phyloP scores from a whole-genome alignment of 164 flowering plant genomes.

The Santalum album region DNA sequence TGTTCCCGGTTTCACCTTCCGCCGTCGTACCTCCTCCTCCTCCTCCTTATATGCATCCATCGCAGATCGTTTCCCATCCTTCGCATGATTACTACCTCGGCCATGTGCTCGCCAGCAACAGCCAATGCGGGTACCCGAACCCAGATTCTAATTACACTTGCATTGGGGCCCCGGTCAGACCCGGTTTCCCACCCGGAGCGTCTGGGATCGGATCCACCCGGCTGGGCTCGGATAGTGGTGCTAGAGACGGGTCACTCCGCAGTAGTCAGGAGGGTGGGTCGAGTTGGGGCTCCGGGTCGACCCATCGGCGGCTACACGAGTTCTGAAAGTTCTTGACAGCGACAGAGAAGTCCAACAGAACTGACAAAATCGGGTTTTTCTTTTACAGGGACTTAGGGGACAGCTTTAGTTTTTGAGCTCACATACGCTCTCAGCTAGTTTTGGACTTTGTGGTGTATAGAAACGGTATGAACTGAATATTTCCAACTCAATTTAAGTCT shows the following conservation, averaged over 20 bases:
- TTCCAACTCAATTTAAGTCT: too few relatives aligned
- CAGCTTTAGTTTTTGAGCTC: too few relatives aligned
- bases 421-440: too few relatives aligned
- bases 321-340: too few relatives aligned
- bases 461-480: too few relatives aligned
- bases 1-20: conserved; percentile 38
- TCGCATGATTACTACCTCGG: conserved; percentile 46
- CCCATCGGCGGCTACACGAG: conserved; percentile 26
- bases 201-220: conserved; percentile 27
- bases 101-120: conserved; percentile 12
- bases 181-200: conserved; percentile 17
- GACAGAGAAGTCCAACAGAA: too few relatives aligned
- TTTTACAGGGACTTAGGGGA: too few relatives aligned
- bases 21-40: conserved; percentile 15
- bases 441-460: too few relatives aligned
- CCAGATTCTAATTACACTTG: conserved; percentile 48
- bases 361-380: too few relatives aligned
- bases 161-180: conserved; percentile 72
- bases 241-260: conserved; percentile 20
- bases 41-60: conserved; percentile 10
- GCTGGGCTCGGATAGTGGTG: conserved; percentile 8
- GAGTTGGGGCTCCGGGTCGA: conserved; percentile 26
- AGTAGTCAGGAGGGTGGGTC: conserved; percentile 23
- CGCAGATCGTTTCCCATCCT: too few relatives aligned
- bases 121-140: conserved; percentile 1